Evolutionary conservation across 768 basidiomycete species (phyloP).

Genomic region (Pisolithus sp.): DNA sequence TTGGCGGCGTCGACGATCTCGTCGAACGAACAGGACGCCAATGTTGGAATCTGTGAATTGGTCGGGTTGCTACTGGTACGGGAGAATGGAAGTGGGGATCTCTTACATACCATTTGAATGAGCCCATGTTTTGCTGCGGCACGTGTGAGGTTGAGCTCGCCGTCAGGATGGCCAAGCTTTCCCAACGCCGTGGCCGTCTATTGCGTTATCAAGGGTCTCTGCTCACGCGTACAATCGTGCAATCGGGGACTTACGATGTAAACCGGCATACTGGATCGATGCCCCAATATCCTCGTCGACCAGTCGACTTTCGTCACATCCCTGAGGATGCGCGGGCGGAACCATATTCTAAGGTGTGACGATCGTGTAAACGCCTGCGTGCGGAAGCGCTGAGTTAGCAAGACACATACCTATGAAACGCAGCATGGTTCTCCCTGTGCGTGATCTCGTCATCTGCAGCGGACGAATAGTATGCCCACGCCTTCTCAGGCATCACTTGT

Average conservation of each 20-base stretch:
- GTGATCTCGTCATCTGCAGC: slow-evolving; percentile 96
- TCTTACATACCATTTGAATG: slow-evolving; percentile 57
- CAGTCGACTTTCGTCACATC: slow-evolving; percentile 85
- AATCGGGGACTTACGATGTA: slow-evolving; percentile 53
- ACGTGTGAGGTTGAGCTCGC: slow-evolving; percentile 84
- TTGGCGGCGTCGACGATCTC: slow-evolving; percentile 85
- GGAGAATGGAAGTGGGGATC: background rate
- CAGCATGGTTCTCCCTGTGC: slow-evolving; percentile 80
- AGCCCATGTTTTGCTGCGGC: slow-evolving; percentile 77
- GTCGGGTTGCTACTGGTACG: background rate
- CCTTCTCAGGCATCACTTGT: slow-evolving; percentile 74
- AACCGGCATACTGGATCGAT: slow-evolving; percentile 66
- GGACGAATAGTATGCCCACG: slow-evolving; percentile 97
- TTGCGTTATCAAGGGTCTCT: slow-evolving; percentile 3
- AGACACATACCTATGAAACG: slow-evolving; percentile 71
- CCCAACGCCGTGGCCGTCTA: slow-evolving; percentile 83
- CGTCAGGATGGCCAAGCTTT: slow-evolving; percentile 96
- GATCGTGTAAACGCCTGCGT: too few relatives aligned
- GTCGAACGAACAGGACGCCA: slow-evolving; percentile 94
- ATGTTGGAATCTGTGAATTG: slow-evolving; percentile 73
- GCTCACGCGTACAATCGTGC: background rate
- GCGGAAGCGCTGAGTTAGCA: background rate
- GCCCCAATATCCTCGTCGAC: slow-evolving; percentile 77
- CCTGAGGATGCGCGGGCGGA: slow-evolving; percentile 79
- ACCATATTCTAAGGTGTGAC: slow-evolving; percentile 61